Evolutionary conservation across 129 eudicot genomes (phyloP).

Genomic region (Tagetes erecta): DNA sequence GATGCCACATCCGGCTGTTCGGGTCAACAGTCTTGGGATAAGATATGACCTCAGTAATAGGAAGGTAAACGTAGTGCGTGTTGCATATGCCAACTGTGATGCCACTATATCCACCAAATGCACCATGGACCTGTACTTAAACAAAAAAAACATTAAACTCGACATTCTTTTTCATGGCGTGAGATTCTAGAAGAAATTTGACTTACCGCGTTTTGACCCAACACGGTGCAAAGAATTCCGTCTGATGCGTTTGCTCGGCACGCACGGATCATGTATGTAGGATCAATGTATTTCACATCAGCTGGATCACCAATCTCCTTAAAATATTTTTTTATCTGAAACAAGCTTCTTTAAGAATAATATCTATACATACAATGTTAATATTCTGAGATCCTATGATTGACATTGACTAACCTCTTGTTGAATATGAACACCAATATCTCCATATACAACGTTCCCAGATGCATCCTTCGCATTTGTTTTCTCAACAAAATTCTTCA

Average conservation of each 20-base stretch:
- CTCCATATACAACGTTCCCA: conserved; percentile 80
- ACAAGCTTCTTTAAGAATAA: conserved; percentile 1
- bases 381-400: not conserved
- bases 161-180: not conserved
- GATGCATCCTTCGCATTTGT: conserved; percentile 97
- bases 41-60: conserved; percentile 90
- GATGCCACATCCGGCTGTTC: conserved; percentile 99
- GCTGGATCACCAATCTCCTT: conserved; percentile 83
- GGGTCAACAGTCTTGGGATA: conserved; percentile 81
- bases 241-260: conserved; percentile 99
- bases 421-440: conserved; percentile 90
- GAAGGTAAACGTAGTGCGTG: conserved; percentile 94
- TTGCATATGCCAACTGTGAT: conserved; percentile 97
- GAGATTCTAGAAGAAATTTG: not conserved
- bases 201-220: conserved; percentile 99
- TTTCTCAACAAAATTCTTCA: conserved; percentile 74
- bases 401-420: conserved; percentile 68
- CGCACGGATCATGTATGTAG: conserved; percentile 99
- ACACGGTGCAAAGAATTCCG: conserved; percentile 94
- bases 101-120: conserved; percentile 98
- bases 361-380: not conserved
- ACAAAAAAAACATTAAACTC: conserved; percentile 11
- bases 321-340: conserved; percentile 75
- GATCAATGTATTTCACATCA: conserved; percentile 97
- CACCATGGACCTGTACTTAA: conserved; percentile 88